Evolutionary conservation across 768 basidiomycete species (phyloP).

Genomic region (Tephrocybe rancida): DNA sequence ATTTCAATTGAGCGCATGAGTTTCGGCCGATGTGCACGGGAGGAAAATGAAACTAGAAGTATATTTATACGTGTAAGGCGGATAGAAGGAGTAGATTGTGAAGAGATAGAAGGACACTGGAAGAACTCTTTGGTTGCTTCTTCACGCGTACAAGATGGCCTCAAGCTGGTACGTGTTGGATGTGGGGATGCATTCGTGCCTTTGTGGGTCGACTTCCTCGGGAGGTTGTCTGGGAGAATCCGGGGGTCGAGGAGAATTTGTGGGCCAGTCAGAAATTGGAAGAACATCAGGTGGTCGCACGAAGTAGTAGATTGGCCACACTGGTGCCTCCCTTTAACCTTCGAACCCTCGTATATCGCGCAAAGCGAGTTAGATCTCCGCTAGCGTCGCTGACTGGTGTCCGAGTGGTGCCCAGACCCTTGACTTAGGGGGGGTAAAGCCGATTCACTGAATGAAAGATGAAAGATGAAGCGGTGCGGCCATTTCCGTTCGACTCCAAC

Average conservation of each 20-base stretch:
- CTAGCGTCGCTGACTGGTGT: neutral
- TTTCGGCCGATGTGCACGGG: constrained; percentile 17
- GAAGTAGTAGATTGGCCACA: neutral
- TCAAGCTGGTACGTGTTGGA: neutral
- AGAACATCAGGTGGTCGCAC: constrained; percentile 6
- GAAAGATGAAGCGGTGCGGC: neutral
- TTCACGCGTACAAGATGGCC: neutral
- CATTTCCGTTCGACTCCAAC: neutral
- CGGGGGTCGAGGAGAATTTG: constrained; percentile 8
- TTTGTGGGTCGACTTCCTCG: neutral
- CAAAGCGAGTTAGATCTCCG: neutral
- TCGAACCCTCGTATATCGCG: neutral
- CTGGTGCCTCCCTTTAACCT: neutral
- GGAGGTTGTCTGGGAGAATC: constrained; percentile 2
- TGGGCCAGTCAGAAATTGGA: neutral
- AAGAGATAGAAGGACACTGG: neutral
- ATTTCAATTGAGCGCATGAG: neutral
- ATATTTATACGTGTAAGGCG: constrained; percentile 3
- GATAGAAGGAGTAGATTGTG: constrained; percentile 2
- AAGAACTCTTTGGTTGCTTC: neutral
- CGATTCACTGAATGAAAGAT: neutral
- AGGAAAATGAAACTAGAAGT: neutral
- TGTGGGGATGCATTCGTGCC: constrained; percentile 3
- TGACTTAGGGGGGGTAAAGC: neutral
- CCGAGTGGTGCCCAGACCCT: no score